Base-by-base conservation (phyloP, 208 protist genomes). In the Acanthamoeba rhysodes region DNA sequence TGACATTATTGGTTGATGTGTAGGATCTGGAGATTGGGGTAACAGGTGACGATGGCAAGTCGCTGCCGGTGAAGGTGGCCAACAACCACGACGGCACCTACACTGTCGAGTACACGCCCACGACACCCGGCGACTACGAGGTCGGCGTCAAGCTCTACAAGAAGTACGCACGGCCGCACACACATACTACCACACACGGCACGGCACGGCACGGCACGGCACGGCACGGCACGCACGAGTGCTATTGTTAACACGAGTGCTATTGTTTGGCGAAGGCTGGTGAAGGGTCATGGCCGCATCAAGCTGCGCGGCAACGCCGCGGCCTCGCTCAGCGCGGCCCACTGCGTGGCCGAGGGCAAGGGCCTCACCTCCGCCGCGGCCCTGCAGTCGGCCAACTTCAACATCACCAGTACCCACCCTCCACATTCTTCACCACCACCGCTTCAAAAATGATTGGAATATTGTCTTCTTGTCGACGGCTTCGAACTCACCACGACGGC, bases 31-130 rank as follows among this genome's bases (percentile, higher is more conserved):
- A 93, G 45, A 78, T 93, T 14, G 8, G 14, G 7, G 87, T 93
- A 7, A 22, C 32, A 16, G 41, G 87, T 0, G 34, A 48, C 27
- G 59, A 78, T 14, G 87, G 87, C 5, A 45, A 93, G 48, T 59
- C 64, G n/a, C 27, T 93, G 24, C 87, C 87, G 12, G 66, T 78
- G 50, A 93, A 93, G 66, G 87, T 93, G 50, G 64, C 57, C 45
- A 93, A 93, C 48, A 93, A 93, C 37, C 64, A 93, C 41, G 87
- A 93, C 27, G 87, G 87, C 59, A 93, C 59, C 34, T 93, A 93
- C 37, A 93, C 37, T 16, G 87, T 93, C 57, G 87, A 93, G 59
- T 93, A 93, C 87, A 78, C 87, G 57, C 87, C 87, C 29, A 93
- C 87, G 41, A 32, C 45, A 0, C 41, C 37, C 16, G 87, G 87